Evolutionary conservation across 1,139 yeast species (phyloP).

Genomic region (Suhomyces wounanorum): DNA sequence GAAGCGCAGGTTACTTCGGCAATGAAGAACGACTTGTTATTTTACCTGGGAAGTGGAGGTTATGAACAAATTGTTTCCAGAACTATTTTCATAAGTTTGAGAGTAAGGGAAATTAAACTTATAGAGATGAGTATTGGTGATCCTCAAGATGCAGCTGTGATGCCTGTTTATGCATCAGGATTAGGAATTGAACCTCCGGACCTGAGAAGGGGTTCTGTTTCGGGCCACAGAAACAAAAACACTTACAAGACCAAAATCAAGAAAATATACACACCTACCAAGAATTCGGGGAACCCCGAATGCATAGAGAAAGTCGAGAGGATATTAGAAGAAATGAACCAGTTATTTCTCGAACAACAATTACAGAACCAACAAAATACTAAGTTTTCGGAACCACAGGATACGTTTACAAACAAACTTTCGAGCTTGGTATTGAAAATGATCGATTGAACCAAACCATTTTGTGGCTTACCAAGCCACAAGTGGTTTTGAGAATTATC

Average conservation of each 20-base stretch:
- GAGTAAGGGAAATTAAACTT: constrained; percentile 60
- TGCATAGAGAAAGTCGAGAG: constrained; percentile 27
- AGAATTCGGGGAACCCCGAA: constrained; percentile 36
- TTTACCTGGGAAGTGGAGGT: constrained; percentile 42
- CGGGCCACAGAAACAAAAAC: constrained; percentile 12
- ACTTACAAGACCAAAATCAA: constrained; percentile 40
- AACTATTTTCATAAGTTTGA: constrained; percentile 48
- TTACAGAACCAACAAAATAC: neutral
- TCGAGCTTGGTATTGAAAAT: constrained; percentile 13
- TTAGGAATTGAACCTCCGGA: neutral
- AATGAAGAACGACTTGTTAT: constrained; percentile 57
- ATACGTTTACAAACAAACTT: constrained; percentile 8
- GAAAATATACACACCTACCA: constrained; percentile 39
- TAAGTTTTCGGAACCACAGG: constrained; percentile 1
- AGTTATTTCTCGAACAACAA: constrained; percentile 22
- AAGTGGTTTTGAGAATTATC: neutral
- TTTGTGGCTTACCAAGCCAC: neutral
- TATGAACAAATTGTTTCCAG: constrained; percentile 35
- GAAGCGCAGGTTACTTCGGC: constrained; percentile 53
- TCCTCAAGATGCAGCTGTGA: neutral
- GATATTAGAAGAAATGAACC: constrained; percentile 30
- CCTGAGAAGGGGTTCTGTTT: constrained; percentile 1
- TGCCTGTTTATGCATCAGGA: neutral
- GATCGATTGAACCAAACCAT: constrained; percentile 3
- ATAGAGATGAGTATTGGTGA: constrained; percentile 40